Conservation (phyloP, 106 monocot species). For the Alisma plantagoaquatica region DNA sequence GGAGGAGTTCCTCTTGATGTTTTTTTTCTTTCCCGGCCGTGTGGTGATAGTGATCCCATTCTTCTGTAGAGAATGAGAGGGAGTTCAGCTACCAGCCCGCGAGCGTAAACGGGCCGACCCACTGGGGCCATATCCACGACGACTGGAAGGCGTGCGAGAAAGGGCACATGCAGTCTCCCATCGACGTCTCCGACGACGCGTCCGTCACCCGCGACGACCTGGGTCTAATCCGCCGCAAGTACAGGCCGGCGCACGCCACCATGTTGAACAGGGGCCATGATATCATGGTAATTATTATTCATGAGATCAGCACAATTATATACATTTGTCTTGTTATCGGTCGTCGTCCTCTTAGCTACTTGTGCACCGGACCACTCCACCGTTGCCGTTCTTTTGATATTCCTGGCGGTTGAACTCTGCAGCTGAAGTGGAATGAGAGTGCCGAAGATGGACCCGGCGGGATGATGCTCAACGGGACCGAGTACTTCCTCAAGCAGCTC, state of each 20-base stretch:
- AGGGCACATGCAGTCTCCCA: constrained; percentile 59
- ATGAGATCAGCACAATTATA: no score
- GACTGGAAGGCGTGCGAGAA: constrained; percentile 34
- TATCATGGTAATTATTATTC: constrained; percentile 61
- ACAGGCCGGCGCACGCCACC: constrained; percentile 25
- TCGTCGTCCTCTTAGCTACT: no score
- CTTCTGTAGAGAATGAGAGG: constrained; percentile 47
- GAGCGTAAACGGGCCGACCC: constrained; percentile 25
- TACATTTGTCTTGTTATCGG: no score
- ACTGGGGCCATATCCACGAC: constrained; percentile 38
- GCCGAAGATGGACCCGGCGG: constrained; percentile 31
- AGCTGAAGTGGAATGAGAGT: constrained; percentile 25
- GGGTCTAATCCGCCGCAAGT: constrained; percentile 14
- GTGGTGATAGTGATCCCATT: no score
- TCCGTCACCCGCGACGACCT: constrained; percentile 11
- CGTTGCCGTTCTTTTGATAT: no score
- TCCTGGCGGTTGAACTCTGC: no score
- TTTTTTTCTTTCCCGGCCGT: no score
- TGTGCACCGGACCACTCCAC: no score
- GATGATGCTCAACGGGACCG: constrained; percentile 25
- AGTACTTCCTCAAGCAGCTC: constrained; percentile 30
- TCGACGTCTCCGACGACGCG: constrained; percentile 28
- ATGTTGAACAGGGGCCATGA: constrained; percentile 65
- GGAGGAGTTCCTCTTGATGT: no score
- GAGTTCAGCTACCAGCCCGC: constrained; percentile 39